phyloP scores from a whole-genome alignment of 2,329 filamentous ascomycete species.

The Colletotrichum chlorophyti region DNA sequence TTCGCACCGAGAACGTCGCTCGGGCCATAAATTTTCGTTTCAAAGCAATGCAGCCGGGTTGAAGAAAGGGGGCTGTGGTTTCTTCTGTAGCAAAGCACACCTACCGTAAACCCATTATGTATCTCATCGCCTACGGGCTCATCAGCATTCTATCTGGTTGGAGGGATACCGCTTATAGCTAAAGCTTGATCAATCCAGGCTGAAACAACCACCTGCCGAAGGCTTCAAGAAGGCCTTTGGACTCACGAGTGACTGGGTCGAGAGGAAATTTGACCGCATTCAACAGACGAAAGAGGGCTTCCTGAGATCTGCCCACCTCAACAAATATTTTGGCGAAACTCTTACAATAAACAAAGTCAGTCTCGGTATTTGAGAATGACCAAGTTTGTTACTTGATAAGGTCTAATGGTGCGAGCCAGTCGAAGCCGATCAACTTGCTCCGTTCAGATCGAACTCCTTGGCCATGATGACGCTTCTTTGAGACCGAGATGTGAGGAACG shows the following conservation, averaged over 20 bases:
- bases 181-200: not conserved
- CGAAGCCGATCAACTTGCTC: conserved; percentile 74
- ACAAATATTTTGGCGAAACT: conserved; percentile 67
- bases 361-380: conserved; percentile 70
- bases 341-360: conserved; percentile 75
- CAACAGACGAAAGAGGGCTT: conserved; percentile 38
- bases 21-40: not conserved
- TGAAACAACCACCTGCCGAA: not conserved
- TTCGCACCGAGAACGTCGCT: not conserved
- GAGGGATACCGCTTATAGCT: conserved; percentile 56
- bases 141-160: conserved; percentile 70
- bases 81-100: conserved; percentile 37
- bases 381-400: conserved; percentile 81
- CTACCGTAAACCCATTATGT: conserved; percentile 74
- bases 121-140: conserved; percentile 68
- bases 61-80: not conserved
- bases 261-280: conserved; percentile 32
- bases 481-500: conserved; percentile 50
- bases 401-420: conserved; percentile 80
- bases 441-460: conserved; percentile 75
- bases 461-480: conserved; percentile 68
- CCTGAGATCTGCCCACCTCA: conserved; percentile 71
- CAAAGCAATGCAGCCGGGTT: not conserved
- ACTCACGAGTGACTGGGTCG: not conserved
- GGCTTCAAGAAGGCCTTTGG: not conserved